Evolutionary conservation across 768 basidiomycete species (phyloP), one percentile per base, ranked within the genome.

Genomic region (Lactarius hengduanensis): DNA sequence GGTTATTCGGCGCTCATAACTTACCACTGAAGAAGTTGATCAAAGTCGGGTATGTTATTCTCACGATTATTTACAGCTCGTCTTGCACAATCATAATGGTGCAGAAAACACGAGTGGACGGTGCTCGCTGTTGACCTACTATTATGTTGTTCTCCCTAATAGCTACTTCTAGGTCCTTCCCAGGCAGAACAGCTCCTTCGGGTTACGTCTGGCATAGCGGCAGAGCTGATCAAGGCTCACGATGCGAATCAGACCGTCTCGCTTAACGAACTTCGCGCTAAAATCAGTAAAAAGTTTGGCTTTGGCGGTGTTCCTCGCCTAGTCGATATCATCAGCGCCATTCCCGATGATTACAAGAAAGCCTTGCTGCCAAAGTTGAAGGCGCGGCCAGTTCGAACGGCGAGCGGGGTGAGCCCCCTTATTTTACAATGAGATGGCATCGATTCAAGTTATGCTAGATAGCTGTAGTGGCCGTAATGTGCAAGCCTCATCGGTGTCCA

Each of bases 401-500:
- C 97, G 9, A 96, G 94, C 77, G 96, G 97, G 65, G 96, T 96
- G 72, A 73, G 89, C 82, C 9, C n/a, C 55, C 36, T 40, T 36
- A 16, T 41, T n/a, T 55, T 30, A 43, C 50, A 53, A 9, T 8
- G 10, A 20, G 26, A 10, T 22, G n/a, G 18, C 36, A 61, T 16
- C 8, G 1, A 36, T 18, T 43, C 62, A 59, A 34, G 22, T 18
- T 30, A 36, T 54, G 20, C 40, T 56, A 96, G 94, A 96, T 98
- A 65, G 97, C 96, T 18, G 96, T 98, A 28, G 97, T 99, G 16
- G 97, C 97, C 10, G 96, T 99, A n/a, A 99, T 99, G 97, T 96
- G 95, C 81, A 99, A 98, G 74, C 97, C 97, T 1, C 97, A 99
- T 81, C 86, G 97, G 62, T 99, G 97, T 81, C 97, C 97, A 4